These are phyloP conservation scores for Closterium sp. DNA, from an alignment of 139 green algal species.

Conservation along the genomic window DNA sequence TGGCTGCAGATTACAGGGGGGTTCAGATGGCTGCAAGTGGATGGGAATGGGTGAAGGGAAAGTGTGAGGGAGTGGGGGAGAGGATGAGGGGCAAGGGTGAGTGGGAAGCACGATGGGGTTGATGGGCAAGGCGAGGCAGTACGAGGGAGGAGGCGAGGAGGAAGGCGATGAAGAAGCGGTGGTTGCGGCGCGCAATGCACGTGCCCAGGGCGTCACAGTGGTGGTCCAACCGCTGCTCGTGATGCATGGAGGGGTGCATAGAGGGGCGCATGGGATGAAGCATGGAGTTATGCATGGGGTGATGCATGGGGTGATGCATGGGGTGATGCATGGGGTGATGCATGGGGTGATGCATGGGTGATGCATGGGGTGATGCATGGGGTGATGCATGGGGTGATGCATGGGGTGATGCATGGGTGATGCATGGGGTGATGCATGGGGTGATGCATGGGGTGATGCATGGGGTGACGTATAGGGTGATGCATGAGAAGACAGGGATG, in stretches of 20 bases:
- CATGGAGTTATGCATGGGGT: no score
- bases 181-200: slow-evolving; percentile 71
- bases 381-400: no score
- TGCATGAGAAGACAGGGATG: background rate
- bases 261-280: background rate
- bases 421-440: no score
- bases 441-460: no score
- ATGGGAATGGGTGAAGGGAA: background rate
- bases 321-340: no score
- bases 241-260: background rate
- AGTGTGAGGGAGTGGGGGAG: background rate
- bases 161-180: slow-evolving; percentile 74
- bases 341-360: no score
- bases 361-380: background rate
- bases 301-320: no score
- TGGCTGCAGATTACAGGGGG: no score
- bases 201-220: slow-evolving; percentile 74
- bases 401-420: background rate
- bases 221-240: slow-evolving; percentile 69
- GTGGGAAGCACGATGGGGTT: background rate
- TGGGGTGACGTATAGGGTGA: no score
- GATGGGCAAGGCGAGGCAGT: background rate
- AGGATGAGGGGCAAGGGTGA: background rate
- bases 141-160: slow-evolving; percentile 48
- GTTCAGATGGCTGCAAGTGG: no score